Conservation (phyloP, 352 stramenopile genomes). For the Globisporangium canariense region DNA sequence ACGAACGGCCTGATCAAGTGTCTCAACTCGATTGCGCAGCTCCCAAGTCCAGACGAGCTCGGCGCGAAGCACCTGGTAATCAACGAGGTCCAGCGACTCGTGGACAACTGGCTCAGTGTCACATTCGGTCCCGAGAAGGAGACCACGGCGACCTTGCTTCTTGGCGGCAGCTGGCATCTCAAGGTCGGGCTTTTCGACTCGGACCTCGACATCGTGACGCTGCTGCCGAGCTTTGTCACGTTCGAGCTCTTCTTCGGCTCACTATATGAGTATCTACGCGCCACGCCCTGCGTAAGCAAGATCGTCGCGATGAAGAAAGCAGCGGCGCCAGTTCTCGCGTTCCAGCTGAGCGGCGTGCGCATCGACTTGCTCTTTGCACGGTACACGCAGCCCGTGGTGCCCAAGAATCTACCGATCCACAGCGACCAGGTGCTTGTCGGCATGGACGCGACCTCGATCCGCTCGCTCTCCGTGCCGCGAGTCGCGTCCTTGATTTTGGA, state of each 20-base stretch:
- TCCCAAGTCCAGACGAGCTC: conserved; percentile 56
- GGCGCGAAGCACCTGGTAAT: conserved; percentile 75
- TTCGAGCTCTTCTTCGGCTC: conserved; percentile 66
- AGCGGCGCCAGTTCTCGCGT: conserved; percentile 66
- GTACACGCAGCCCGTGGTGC: conserved; percentile 61
- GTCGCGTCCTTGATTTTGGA: conserved; percentile 78
- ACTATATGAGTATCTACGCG: conserved; percentile 46
- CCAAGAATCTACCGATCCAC: conserved; percentile 73
- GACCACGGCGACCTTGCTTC: conserved; percentile 54
- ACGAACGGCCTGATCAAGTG: conserved; percentile 83
- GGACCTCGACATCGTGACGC: conserved; percentile 74
- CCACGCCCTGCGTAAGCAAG: conserved; percentile 39
- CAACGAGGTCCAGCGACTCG: conserved; percentile 63
- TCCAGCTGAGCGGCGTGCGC: conserved; percentile 61
- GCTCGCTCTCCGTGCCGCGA: conserved; percentile 71
- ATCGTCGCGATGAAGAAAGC: conserved; percentile 76
- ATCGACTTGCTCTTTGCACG: conserved; percentile 79
- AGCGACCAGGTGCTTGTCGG: conserved; percentile 66
- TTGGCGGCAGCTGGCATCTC: conserved; percentile 80
- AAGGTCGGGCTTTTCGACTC: conserved; percentile 75
- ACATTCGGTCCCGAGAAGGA: conserved; percentile 39
- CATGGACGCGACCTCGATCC: conserved; percentile 77
- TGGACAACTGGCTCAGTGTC: conserved; percentile 63
- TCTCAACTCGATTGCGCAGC: conserved; percentile 57
- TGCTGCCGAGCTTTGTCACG: conserved; percentile 64